Conservation (phyloP, 1,139 yeast species). For the Taiozyma sp. region DNA sequence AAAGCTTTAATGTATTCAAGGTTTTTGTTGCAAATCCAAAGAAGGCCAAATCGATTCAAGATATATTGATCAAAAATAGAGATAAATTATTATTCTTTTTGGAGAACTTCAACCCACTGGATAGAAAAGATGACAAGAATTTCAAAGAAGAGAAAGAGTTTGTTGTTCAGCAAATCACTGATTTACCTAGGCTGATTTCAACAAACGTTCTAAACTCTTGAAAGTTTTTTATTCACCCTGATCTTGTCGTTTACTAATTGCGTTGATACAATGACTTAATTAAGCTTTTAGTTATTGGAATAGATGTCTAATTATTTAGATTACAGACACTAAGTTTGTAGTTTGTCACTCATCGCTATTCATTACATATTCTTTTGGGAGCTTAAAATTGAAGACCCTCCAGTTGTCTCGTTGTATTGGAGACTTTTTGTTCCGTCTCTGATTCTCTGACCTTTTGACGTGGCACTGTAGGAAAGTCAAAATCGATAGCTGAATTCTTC, state of each 20-base stretch:
- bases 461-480: slow-evolving; percentile 1
- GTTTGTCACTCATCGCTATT: no score
- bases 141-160: slow-evolving; percentile 80
- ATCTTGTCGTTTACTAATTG: no score
- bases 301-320: neutral
- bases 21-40: slow-evolving; percentile 93
- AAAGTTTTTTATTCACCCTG: no score
- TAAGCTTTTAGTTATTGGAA: neutral
- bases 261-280: no score
- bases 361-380: neutral
- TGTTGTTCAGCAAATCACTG: slow-evolving; percentile 68
- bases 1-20: slow-evolving; percentile 91
- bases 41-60: slow-evolving; percentile 73
- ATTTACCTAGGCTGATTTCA: slow-evolving; percentile 49
- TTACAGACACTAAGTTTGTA: neutral
- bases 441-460: neutral
- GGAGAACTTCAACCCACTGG: slow-evolving; percentile 55
- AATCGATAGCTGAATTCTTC: neutral
- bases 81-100: slow-evolving; percentile 70
- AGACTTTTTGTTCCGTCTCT: neutral
- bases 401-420: slow-evolving; percentile 8
- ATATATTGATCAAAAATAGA: slow-evolving; percentile 79
- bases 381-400: slow-evolving; percentile 13
- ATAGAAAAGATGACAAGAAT: slow-evolving; percentile 56
- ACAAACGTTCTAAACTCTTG: slow-evolving; percentile 13